Evolutionary conservation across 352 stramenopile species (phyloP).

Genomic region (Globisporangium uncinulatum): DNA sequence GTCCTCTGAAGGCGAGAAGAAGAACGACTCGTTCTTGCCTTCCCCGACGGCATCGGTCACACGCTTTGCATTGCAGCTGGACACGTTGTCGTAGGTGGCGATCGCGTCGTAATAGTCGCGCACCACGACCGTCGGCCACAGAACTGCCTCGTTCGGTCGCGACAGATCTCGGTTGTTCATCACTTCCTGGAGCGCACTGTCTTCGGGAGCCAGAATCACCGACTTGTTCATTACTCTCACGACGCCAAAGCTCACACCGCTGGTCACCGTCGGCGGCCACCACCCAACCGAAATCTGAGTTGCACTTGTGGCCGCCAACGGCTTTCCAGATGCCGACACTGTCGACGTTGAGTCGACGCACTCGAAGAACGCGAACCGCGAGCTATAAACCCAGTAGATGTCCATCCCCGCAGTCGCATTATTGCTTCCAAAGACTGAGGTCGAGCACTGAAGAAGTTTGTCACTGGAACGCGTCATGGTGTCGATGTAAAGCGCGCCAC

Average conservation of each 20-base stretch:
- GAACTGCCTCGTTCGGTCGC: slow-evolving; percentile 2
- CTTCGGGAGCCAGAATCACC: neutral
- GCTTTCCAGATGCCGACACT: neutral
- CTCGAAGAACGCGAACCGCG: slow-evolving; percentile 26
- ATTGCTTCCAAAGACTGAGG: slow-evolving; percentile 28
- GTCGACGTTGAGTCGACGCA: slow-evolving; percentile 26
- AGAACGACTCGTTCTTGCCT: slow-evolving; percentile 29
- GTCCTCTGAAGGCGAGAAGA: slow-evolving; percentile 30
- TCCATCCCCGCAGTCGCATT: slow-evolving; percentile 31
- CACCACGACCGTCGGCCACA: slow-evolving; percentile 62
- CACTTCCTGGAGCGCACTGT: neutral
- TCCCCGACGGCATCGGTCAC: slow-evolving; percentile 15
- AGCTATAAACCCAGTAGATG: slow-evolving; percentile 58
- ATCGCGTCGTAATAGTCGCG: slow-evolving; percentile 54
- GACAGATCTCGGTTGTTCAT: neutral
- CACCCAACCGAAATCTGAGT: slow-evolving; percentile 34
- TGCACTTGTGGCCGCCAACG: slow-evolving; percentile 34
- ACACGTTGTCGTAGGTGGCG: slow-evolving; percentile 37
- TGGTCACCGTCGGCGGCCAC: slow-evolving; percentile 58
- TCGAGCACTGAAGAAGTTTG: slow-evolving; percentile 10
- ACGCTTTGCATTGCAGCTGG: slow-evolving; percentile 12
- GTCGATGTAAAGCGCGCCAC: slow-evolving; percentile 48
- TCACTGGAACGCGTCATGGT: slow-evolving; percentile 14
- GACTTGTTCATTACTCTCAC: slow-evolving; percentile 6
- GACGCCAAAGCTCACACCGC: slow-evolving; percentile 42